phyloP scores from a whole-genome alignment of 306 rosid genomes.

The Cucurbita moschata region DNA sequence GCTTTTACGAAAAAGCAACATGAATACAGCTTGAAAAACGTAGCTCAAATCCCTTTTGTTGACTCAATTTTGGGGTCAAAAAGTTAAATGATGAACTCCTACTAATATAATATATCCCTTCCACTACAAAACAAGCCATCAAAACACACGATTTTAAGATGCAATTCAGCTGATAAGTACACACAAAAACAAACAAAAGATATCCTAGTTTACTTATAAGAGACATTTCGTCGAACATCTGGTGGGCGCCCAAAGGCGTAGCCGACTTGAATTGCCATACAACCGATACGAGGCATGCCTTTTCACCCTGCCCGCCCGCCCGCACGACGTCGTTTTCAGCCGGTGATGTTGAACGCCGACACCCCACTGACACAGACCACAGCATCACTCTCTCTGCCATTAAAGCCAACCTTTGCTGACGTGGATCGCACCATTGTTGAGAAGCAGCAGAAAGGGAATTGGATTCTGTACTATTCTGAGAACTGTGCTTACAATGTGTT shows the following conservation, averaged over 20 bases:
- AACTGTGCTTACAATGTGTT: not conserved
- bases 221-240: not conserved
- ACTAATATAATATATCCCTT: not conserved
- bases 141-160: not conserved
- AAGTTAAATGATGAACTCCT: not conserved
- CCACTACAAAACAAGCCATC: not conserved
- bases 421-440: not conserved
- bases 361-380: not conserved
- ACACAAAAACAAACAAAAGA: not conserved
- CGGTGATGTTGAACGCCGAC: constrained; percentile 3
- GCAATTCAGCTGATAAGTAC: not conserved
- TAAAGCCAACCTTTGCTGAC: not conserved
- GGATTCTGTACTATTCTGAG: not conserved
- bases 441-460: not conserved
- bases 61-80: not conserved
- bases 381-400: not conserved
- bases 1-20: not conserved
- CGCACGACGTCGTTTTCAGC: not conserved
- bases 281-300: not conserved
- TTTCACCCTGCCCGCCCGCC: not conserved
- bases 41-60: not conserved
- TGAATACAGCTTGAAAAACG: not conserved
- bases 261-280: not conserved
- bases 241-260: not conserved
- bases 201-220: not conserved